Conservation (phyloP, 192 early-diverging fungal species). For the Polychytrium aggregatum region DNA sequence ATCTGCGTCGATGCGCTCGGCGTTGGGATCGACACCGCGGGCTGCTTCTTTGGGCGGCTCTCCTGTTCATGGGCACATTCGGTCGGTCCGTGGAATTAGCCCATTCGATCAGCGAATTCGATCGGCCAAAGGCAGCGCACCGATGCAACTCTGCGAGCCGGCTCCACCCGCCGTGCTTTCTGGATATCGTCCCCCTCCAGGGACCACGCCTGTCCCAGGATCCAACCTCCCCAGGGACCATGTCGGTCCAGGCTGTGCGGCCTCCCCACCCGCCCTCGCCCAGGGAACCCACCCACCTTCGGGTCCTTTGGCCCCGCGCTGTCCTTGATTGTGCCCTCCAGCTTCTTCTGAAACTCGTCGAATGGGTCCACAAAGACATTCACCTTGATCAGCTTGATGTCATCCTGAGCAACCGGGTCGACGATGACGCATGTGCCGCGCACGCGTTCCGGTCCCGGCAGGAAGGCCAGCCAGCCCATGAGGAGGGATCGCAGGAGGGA, state of each 20-base stretch:
- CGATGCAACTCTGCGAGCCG: slow-evolving; percentile 7
- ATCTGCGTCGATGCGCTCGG: too few relatives aligned
- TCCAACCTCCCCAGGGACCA: slow-evolving; percentile 1
- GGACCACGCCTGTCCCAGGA: slow-evolving; percentile 9
- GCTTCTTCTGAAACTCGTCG: slow-evolving; percentile 57
- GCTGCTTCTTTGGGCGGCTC: too few relatives aligned
- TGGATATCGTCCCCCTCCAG: slow-evolving; percentile 58
- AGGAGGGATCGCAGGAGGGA: too few relatives aligned
- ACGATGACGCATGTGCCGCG: too few relatives aligned
- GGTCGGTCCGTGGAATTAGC: too few relatives aligned
- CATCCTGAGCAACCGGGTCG: slow-evolving; percentile 21
- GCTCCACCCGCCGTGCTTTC: slow-evolving; percentile 6
- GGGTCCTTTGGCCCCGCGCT: slow-evolving; percentile 39
- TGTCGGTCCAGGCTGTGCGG: slow-evolving; percentile 5
- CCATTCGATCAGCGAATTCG: too few relatives aligned
- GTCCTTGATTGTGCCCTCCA: slow-evolving; percentile 31
- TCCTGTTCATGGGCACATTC: too few relatives aligned
- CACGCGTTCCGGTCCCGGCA: too few relatives aligned
- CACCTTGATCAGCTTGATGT: slow-evolving; percentile 64
- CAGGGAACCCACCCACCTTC: slow-evolving; percentile 50
- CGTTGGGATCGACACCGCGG: too few relatives aligned
- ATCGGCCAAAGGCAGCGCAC: too few relatives aligned
- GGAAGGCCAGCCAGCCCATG: too few relatives aligned
- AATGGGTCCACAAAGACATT: slow-evolving; percentile 77
- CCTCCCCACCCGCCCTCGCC: slow-evolving; percentile 1